Evolutionary conservation across 257 asterid genomes (phyloP).

Genomic region (Capsicum chinense): DNA sequence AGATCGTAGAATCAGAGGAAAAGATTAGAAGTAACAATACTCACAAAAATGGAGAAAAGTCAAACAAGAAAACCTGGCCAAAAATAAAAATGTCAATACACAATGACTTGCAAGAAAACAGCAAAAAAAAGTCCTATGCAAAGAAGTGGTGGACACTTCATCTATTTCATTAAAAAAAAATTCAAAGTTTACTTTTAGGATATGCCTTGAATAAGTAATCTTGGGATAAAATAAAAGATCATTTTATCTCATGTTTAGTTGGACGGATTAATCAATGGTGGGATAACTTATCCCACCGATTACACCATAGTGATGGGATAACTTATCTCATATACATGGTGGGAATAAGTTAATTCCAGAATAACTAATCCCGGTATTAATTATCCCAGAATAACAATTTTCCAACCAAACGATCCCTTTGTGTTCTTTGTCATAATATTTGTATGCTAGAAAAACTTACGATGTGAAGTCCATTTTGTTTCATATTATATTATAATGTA

Average conservation of each 20-base stretch:
- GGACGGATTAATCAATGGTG: no score
- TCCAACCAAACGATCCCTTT: no score
- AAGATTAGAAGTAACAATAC: not conserved
- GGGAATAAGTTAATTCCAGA: no score
- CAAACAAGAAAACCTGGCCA: not conserved
- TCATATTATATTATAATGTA: constrained; percentile 16
- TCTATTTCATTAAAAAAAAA: not conserved
- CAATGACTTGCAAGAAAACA: not conserved
- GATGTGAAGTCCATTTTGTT: not conserved
- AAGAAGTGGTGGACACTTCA: not conserved
- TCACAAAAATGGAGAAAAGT: not conserved
- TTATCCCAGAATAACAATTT: no score
- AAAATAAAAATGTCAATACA: not conserved
- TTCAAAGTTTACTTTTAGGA: no score
- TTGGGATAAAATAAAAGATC: no score
- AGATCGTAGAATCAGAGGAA: not conserved
- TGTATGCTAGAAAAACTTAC: not conserved
- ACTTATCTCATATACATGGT: no score
- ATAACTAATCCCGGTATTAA: no score
- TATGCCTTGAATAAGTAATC: no score
- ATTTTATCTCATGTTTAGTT: no score
- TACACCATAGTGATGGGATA: no score
- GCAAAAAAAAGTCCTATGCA: not conserved
- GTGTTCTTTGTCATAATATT: not conserved
- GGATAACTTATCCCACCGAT: no score